Evolutionary conservation across 768 basidiomycete genomes (phyloP), one percentile per base, ranked within the genome.

Genomic region (Leccinum olivaceopallidum): DNA sequence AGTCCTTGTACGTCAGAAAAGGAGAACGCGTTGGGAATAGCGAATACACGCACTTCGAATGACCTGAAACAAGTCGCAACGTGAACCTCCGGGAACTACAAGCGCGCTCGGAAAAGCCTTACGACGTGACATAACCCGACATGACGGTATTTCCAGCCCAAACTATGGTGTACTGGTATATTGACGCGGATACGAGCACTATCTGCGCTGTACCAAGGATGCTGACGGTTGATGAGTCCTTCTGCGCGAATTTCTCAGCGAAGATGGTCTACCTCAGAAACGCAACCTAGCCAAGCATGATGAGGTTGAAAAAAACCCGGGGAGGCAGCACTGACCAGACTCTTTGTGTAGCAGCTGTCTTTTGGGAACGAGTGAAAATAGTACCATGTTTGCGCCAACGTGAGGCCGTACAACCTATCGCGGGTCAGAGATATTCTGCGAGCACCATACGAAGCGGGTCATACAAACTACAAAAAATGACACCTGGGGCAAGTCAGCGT

Each of bases 351-450:
- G 51, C 28, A 61, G 28, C 65, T 69, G 56, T 76, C 75, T 30
- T 68, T 67, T 24, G 66, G 65, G 59, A 69, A 76, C 37, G 71
- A 63, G 28, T 67, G 68, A 37, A 72, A 76, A 58, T 76, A 76
- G 30, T 67, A 68, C 69, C 70, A 73, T 50, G 73, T 75, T 53
- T 77, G 76, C 1, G 70, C 68, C 54, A 76, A 56, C 8, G 76
- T 76, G 58, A 77, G 61, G 48, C 75, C 75, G 51, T 76, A 76
- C 65, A 76, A 60, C 67, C 75, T 76, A 22, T 60, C 24, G 6
- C 13, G 6, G 30, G 55, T 70, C 44, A 60, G 49, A 60, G 49
- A 22, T 13, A 14, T 4, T 3, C 5, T 34, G 53, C 6, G 49
- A 24, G 30, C 36, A 50, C 16, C 12, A 24, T 49, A 32, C 12